Evolutionary conservation across 2,329 filamentous ascomycete genomes (phyloP), one percentile per base, ranked within the genome.

Genomic region (Verruconis gallopava): DNA sequence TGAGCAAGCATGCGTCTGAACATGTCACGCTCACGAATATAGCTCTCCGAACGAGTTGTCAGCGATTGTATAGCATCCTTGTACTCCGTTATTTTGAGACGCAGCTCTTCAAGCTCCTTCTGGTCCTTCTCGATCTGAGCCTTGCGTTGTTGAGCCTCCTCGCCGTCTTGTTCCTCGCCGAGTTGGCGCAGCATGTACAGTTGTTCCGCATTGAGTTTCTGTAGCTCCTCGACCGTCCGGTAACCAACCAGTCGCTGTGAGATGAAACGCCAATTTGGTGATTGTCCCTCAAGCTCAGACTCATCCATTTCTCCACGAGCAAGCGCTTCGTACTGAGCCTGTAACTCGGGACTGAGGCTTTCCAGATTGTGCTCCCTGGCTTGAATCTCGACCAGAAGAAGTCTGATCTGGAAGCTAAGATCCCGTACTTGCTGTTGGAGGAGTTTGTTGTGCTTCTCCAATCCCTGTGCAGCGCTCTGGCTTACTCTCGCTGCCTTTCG

Each of bases 11-110:
- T 88, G 40, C 88, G 85, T 17, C 89, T 79, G 78, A 95, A 96
- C 76, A 95, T 95, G 57, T 98, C 89, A 47, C 91, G 80, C 64
- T 98, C 91, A 53, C 86, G 85, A 57, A 91, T 85, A 59, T 93
- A 94, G 58, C 85, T 93, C 65, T 94, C 85, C 48, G 86, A 83
- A 44, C 88, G 84, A 21, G 81, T 77, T 34, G 81, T 77, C 49
- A 94, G 79, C 11, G 82, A 82, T 50, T 80, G 76, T 40, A 93
- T 76, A 56, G 95, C 86, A 49, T 95, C 89, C 45, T 85, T 78
- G 59, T 79, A 89, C 59, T 81, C 77, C 49, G 80, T 72, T 18
- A 93, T 71, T 49, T 85, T 78, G 41, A 79, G 74, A 47, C 84
- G 72, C 21, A 91, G 65, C 36, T 72, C 73, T 50, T 81, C 75